These are phyloP conservation scores for Sporothrix variecibatus DNA, from an alignment of 2,329 filamentous ascomycete species.

Conservation along the genomic window DNA sequence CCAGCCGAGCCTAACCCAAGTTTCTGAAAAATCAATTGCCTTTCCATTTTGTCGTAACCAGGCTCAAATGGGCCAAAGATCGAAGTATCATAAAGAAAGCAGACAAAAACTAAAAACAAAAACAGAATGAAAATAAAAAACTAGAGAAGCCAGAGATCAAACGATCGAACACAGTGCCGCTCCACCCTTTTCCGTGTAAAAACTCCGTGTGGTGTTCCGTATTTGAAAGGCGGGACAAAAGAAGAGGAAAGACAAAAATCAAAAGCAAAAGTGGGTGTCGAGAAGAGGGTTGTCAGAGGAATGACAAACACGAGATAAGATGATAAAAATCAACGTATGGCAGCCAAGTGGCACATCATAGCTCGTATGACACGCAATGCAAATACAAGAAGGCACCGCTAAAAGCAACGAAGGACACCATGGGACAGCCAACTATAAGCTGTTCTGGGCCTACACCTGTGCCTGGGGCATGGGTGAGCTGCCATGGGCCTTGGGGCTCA, in stretches of 20 bases:
- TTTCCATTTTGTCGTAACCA: not conserved
- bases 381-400: not conserved
- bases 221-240: not conserved
- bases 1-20: constrained; percentile 5
- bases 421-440: not conserved
- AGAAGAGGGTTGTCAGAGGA: too few species aligned
- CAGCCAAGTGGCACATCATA: not conserved
- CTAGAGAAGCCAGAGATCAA: not conserved
- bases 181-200: not conserved
- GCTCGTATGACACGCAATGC: not conserved
- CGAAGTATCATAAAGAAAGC: not conserved
- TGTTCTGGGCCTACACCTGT: not conserved
- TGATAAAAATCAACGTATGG: not conserved
- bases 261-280: not conserved
- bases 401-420: not conserved
- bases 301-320: not conserved
- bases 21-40: not conserved
- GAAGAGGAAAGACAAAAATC: not conserved
- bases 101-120: not conserved
- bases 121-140: not conserved
- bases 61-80: not conserved
- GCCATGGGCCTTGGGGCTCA: not conserved
- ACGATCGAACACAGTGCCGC: not conserved
- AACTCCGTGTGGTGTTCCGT: not conserved
- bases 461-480: not conserved